Evolutionary conservation across 176 grass and related monocot genomes (phyloP).

Genomic region (Aegilops tauschii): DNA sequence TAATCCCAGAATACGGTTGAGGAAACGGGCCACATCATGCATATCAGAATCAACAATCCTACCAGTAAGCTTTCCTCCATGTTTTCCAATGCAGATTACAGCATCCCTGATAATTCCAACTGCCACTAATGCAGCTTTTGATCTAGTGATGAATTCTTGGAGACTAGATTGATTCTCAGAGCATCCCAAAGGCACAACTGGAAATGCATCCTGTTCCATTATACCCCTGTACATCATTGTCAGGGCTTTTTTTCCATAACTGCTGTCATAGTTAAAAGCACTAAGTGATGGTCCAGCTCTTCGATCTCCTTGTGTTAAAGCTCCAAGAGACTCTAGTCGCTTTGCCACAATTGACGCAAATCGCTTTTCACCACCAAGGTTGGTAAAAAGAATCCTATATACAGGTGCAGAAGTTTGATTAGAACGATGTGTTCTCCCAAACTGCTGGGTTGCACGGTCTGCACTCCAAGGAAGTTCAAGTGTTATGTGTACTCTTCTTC

Average conservation of each 20-base stretch:
- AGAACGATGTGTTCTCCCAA: slow-evolving; percentile 96
- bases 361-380: slow-evolving; percentile 91
- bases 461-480: slow-evolving; percentile 99
- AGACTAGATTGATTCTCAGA: slow-evolving; percentile 57
- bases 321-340: slow-evolving; percentile 92
- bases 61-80: slow-evolving; percentile 76
- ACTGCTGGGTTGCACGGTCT: slow-evolving; percentile 95
- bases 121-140: slow-evolving; percentile 83
- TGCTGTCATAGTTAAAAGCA: slow-evolving; percentile 92
- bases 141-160: slow-evolving; percentile 63
- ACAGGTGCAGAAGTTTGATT: slow-evolving; percentile 97
- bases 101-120: slow-evolving; percentile 91
- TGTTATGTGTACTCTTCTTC: slow-evolving; percentile 96
- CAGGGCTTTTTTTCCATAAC: slow-evolving; percentile 80
- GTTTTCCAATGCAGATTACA: slow-evolving; percentile 61
- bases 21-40: slow-evolving; percentile 89
- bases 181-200: slow-evolving; percentile 79
- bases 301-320: slow-evolving; percentile 98
- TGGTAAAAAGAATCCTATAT: slow-evolving; percentile 99
- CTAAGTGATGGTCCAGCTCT: slow-evolving; percentile 82
- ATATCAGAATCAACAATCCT: slow-evolving; percentile 87
- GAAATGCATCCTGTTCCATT: slow-evolving; percentile 83
- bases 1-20: slow-evolving; percentile 92
- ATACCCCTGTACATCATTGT: slow-evolving; percentile 87
- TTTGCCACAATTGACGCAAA: slow-evolving; percentile 99